Conservation (phyloP, 2,329 filamentous ascomycete species). For the Apiospora koreana region DNA sequence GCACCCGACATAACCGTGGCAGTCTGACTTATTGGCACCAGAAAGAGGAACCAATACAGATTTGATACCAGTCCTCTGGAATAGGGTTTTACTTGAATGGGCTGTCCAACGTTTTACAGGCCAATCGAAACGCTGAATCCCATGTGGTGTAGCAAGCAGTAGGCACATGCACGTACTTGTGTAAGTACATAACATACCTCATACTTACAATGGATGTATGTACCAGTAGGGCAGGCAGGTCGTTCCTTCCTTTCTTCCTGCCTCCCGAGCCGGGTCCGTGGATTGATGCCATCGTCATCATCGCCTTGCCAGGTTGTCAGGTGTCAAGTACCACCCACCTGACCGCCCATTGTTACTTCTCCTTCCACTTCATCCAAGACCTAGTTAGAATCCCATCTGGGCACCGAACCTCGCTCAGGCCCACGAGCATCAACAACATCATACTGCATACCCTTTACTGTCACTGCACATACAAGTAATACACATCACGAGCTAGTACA, state of each 20-base stretch:
- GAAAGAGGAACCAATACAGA: neutral
- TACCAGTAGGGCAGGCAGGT: neutral
- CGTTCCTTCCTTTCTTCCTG: neutral
- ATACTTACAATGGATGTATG: too few species aligned
- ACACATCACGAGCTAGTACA: neutral
- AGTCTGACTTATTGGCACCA: too few species aligned
- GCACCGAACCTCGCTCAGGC: neutral
- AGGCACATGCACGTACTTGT: neutral
- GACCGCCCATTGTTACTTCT: conserved; percentile 1
- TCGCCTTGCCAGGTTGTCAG: neutral
- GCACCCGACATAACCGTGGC: neutral
- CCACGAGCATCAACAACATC: neutral
- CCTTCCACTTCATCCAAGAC: neutral
- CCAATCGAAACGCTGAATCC: neutral
- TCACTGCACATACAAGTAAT: neutral
- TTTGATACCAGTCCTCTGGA: neutral
- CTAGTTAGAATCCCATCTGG: neutral
- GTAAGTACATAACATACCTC: neutral
- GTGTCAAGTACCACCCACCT: conserved; percentile 3
- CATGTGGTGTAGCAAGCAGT: conserved; percentile 7
- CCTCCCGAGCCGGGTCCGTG: neutral
- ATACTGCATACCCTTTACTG: neutral
- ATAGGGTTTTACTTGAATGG: neutral
- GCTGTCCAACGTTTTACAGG: neutral
- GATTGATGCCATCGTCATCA: neutral